Conservation (phyloP, 164 flowering plant species). For the Piper betle region DNA sequence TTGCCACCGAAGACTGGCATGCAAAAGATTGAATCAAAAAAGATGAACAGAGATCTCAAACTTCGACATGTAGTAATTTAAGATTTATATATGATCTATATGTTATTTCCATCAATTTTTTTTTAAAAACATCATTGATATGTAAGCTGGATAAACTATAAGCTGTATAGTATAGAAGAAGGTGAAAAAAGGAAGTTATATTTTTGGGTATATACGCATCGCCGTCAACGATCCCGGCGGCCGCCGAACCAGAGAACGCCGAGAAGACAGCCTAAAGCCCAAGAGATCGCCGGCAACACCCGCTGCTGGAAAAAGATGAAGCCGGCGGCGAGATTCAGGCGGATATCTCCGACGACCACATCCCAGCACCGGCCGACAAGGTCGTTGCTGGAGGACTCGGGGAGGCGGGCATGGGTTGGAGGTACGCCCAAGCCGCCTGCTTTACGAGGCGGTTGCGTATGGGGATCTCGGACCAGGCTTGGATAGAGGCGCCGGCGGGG, state of each 20-base stretch:
- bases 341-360: conserved; percentile 11
- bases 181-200: not conserved
- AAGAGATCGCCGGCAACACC: conserved; percentile 14
- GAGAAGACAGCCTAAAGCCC: conserved; percentile 17
- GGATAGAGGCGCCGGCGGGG: conserved; percentile 8
- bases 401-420: conserved; percentile 67
- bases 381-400: conserved; percentile 21
- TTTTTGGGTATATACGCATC: not conserved
- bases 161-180: not conserved
- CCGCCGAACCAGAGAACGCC: not conserved
- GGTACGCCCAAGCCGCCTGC: conserved; percentile 94
- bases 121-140: not conserved
- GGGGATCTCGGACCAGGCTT: conserved; percentile 38
- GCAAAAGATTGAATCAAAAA: no score
- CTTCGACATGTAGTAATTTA: not conserved
- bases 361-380: conserved; percentile 27
- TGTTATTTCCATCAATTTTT: no score
- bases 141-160: not conserved
- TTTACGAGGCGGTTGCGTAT: conserved; percentile 77
- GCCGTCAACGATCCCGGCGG: not conserved
- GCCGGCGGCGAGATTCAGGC: conserved; percentile 15
- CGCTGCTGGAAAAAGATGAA: conserved; percentile 13
- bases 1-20: not conserved
- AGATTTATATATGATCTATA: not conserved
- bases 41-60: no score